Evolutionary conservation across 75 land plant species (phyloP).

Genomic region (Cryptomeria japonica): DNA sequence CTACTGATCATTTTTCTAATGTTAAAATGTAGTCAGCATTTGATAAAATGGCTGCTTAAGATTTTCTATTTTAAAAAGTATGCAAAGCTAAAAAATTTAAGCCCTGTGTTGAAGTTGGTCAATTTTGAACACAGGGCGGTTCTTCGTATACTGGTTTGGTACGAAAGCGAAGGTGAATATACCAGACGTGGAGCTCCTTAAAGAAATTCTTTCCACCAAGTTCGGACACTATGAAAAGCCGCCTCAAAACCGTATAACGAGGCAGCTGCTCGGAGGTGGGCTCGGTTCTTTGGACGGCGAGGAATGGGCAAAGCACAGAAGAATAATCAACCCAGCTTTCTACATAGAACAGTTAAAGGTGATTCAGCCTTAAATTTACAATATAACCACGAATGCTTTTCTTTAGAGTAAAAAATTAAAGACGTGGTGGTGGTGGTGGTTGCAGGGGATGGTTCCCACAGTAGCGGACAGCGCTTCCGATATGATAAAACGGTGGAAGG

Average conservation of each 20-base stretch:
- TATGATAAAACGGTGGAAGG: slow-evolving; percentile 14
- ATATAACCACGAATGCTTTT: background rate
- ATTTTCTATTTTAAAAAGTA: no score
- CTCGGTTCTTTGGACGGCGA: slow-evolving; percentile 27
- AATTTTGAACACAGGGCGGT: slow-evolving; percentile 14
- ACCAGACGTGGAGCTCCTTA: slow-evolving; percentile 31
- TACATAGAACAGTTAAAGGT: slow-evolving; percentile 46
- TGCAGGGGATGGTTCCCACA: slow-evolving; percentile 16
- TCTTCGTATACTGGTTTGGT: slow-evolving; percentile 21
- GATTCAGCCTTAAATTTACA: background rate
- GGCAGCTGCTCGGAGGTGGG: background rate
- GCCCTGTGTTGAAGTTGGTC: background rate
- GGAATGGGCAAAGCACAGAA: slow-evolving; percentile 43
- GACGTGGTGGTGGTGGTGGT: background rate
- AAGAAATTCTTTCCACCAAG: slow-evolving; percentile 46
- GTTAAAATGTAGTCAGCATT: no score
- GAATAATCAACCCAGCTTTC: slow-evolving; percentile 42
- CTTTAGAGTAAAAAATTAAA: background rate
- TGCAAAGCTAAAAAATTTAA: background rate
- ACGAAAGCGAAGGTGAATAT: slow-evolving; percentile 14
- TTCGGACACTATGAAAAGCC: slow-evolving; percentile 21
- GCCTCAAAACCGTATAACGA: background rate
- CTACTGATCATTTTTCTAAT: no score
- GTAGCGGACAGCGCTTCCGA: slow-evolving; percentile 3
- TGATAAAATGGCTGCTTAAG: no score